phyloP scores from a whole-genome alignment of 163 green algal species.

The Smithsoniella earleae region DNA sequence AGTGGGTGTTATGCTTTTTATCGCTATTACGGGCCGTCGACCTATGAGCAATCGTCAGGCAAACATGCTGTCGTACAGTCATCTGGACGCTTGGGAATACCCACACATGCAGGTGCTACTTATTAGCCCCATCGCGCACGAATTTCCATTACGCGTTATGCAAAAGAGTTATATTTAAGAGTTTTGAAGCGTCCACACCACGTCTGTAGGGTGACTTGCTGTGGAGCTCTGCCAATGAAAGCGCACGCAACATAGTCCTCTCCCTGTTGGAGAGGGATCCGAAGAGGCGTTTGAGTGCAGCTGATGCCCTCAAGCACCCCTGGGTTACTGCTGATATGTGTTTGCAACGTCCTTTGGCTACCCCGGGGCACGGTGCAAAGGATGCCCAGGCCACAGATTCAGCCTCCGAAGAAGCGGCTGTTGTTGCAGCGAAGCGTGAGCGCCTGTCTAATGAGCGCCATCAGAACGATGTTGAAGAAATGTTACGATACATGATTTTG shows the following conservation, averaged over 20 bases:
- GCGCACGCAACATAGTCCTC: conserved; percentile 31
- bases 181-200: too few relatives aligned
- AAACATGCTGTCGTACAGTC: conserved; percentile 19
- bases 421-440: not conserved
- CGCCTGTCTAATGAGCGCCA: not conserved
- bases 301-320: conserved; percentile 48
- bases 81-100: conserved; percentile 2
- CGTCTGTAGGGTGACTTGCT: conserved; percentile 12
- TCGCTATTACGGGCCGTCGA: conserved; percentile 2
- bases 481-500: conserved; percentile 28
- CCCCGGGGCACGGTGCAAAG: not conserved
- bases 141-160: too few relatives aligned
- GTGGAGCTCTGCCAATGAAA: not conserved
- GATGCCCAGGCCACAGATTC: too few relatives aligned
- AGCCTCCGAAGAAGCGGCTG: not conserved
- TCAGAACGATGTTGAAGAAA: conserved; percentile 6
- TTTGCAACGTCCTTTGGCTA: not conserved
- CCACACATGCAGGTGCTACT: conserved; percentile 1
- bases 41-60: conserved; percentile 10
- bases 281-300: conserved; percentile 41
- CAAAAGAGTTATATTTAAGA: too few relatives aligned
- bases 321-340: conserved; percentile 39
- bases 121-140: not conserved
- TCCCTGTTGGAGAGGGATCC: conserved; percentile 50
- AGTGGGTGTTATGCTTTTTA: conserved; percentile 21